phyloP scores from a whole-genome alignment of 345 rosid genomes.

The Ceriops tagal region DNA sequence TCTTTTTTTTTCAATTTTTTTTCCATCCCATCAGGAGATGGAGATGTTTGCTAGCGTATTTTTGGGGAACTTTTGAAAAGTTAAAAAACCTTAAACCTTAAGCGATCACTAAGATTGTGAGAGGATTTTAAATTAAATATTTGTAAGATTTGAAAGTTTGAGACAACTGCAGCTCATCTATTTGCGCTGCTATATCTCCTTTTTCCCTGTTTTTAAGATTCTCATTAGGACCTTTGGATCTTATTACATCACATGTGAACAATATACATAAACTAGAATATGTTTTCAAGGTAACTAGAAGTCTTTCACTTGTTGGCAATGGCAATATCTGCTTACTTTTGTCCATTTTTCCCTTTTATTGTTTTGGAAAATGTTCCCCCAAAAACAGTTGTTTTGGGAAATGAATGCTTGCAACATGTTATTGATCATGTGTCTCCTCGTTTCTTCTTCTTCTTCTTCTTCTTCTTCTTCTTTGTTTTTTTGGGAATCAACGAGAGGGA shows the following conservation, averaged over 20 bases:
- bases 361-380: no score
- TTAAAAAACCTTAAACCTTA: conserved; percentile 3
- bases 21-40: not conserved
- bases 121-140: conserved; percentile 8
- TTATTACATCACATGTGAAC: not conserved
- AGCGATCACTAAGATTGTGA: conserved; percentile 15
- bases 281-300: not conserved
- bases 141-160: not conserved
- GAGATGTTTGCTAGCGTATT: conserved; percentile 3
- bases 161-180: not conserved
- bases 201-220: not conserved
- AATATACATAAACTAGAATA: not conserved
- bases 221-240: not conserved
- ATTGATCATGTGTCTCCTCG: no score
- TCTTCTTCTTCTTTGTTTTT: no score
- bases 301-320: no score
- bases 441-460: no score
- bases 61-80: not conserved
- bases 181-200: not conserved
- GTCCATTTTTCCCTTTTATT: no score
- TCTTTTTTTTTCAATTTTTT: not conserved
- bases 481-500: no score
- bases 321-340: no score
- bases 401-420: no score
- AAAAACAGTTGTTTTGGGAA: no score